Base-by-base conservation (phyloP, 208 protist genomes). In the Tetramitus jugosus region DNA sequence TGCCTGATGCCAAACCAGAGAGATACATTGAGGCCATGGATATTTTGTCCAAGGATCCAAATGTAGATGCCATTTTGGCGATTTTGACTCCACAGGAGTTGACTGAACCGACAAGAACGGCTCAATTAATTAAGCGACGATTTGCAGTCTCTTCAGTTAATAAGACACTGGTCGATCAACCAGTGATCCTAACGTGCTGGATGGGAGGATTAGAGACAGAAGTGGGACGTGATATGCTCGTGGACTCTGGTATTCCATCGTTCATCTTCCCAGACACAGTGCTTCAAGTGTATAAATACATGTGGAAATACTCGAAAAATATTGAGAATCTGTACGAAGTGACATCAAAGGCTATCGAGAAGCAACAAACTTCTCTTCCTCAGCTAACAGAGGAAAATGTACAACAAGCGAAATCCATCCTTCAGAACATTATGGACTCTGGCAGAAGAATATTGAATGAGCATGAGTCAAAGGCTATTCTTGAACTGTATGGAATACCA, bases 51-150 rank as follows among this genome's bases (percentile, higher is more conserved):
- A 69, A 43, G 1, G 62, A 69, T 45, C 39, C 62, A 39, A 69
- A 69, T 13, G 43, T 17, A 29, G 62, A 69, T 29, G 33, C 26
- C 35, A 29, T 69, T 14, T 42, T 69, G 8, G 62, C 43, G 7
- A 69, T 69, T 13, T 69, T 69, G 33, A 69, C 62, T 43, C 62
- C 62, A n/a, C 62, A 69, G 33, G 29, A 17, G 23, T 26, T 17
- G 29, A 69, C 37, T 26, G 62, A 69, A 69, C 37, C 62, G 43
- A 69, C 62, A 2, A 43, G 62, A 69, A 69, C 62, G 23, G 62
- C 62, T 6, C 31, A 39, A 39, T 43, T 69, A 17, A 13, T 69
- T 37, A 13, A 43, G 43, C 26, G 39, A n/a, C 31, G 33, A 37
- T 37, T 69, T 45, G 37, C 29, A 37, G 31, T 37, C 37, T 29